A percentile compares a stretch with the other conserved stretches of the same genome.
These are phyloP conservation scores for Trifolium repens DNA, from an alignment of 306 rosid species.

Conservation along the genomic window DNA sequence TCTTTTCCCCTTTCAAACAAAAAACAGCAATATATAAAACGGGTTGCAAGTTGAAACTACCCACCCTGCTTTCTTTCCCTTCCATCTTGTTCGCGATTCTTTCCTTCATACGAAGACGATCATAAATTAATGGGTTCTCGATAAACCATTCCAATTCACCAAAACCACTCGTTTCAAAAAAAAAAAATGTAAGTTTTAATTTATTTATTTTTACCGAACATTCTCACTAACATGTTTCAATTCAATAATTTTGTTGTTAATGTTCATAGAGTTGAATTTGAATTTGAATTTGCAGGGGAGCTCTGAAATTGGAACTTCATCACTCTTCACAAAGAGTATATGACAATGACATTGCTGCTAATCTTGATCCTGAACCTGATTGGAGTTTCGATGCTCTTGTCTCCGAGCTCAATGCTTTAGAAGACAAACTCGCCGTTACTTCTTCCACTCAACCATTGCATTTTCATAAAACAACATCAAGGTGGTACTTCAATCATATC, in stretches of 20 bases:
- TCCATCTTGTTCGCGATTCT: too few relatives aligned
- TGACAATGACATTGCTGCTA: constrained; percentile 55
- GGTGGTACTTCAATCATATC: constrained; percentile 55
- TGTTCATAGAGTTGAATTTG: neutral
- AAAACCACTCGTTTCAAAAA: too few relatives aligned
- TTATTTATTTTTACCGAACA: neutral
- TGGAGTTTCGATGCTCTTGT: constrained; percentile 69
- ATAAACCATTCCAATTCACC: too few relatives aligned
- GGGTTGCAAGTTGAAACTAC: too few relatives aligned
- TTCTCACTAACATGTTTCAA: constrained; percentile 10
- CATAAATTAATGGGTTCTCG: too few relatives aligned
- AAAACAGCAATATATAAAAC: too few relatives aligned
- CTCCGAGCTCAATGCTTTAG: constrained; percentile 70
- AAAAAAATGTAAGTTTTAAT: constrained; percentile 16
- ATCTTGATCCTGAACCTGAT: constrained; percentile 89
- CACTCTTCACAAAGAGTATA: constrained; percentile 16
- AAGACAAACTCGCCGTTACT: constrained; percentile 50
- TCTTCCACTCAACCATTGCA: constrained; percentile 52
- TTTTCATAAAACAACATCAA: constrained; percentile 43
- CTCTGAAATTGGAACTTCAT: constrained; percentile 51
- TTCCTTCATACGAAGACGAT: too few relatives aligned
- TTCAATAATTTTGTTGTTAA: constrained; percentile 4
- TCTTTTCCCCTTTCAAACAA: too few relatives aligned
- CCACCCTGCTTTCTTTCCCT: too few relatives aligned
- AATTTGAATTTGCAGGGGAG: constrained; percentile 55